Percentiles rank a stretch among this genome's conserved stretches.
These are phyloP conservation scores for Fusarium zealandicum DNA, from an alignment of 2,329 filamentous ascomycete species.

Conservation along the genomic window DNA sequence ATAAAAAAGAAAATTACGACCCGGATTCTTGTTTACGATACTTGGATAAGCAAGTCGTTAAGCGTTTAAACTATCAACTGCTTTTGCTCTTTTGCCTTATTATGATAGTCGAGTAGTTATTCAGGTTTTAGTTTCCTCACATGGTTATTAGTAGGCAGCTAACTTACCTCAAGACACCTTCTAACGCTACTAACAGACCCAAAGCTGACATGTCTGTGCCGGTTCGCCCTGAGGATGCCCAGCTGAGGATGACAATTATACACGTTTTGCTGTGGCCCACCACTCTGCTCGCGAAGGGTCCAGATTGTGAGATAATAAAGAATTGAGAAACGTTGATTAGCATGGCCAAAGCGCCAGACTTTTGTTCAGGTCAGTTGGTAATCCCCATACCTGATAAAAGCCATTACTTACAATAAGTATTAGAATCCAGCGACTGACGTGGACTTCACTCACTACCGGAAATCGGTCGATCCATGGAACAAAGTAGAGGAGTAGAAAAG, in stretches of 20 bases:
- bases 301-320: slow-evolving; percentile 68
- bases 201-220: slow-evolving; percentile 63
- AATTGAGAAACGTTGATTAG: slow-evolving; percentile 71
- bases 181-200: slow-evolving; percentile 63
- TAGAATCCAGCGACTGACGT: slow-evolving; percentile 61
- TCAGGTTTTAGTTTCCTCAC: too few relatives aligned
- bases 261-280: slow-evolving; percentile 72
- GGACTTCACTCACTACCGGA: slow-evolving; percentile 62
- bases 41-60: too few relatives aligned
- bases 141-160: too few relatives aligned
- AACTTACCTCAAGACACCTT: slow-evolving; percentile 64
- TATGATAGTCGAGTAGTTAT: too few relatives aligned
- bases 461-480: slow-evolving; percentile 72
- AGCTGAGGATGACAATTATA: slow-evolving; percentile 69
- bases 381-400: background rate
- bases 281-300: slow-evolving; percentile 70
- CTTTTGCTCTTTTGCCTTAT: too few relatives aligned
- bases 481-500: slow-evolving; percentile 68
- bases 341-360: slow-evolving; percentile 69
- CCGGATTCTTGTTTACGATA: too few relatives aligned
- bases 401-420: slow-evolving; percentile 60
- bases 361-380: background rate
- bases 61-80: too few relatives aligned
- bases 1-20: too few relatives aligned
- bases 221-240: slow-evolving; percentile 63